phyloP scores from a whole-genome alignment of 169 alveolate genomes.

The Eimeria sp. region DNA sequence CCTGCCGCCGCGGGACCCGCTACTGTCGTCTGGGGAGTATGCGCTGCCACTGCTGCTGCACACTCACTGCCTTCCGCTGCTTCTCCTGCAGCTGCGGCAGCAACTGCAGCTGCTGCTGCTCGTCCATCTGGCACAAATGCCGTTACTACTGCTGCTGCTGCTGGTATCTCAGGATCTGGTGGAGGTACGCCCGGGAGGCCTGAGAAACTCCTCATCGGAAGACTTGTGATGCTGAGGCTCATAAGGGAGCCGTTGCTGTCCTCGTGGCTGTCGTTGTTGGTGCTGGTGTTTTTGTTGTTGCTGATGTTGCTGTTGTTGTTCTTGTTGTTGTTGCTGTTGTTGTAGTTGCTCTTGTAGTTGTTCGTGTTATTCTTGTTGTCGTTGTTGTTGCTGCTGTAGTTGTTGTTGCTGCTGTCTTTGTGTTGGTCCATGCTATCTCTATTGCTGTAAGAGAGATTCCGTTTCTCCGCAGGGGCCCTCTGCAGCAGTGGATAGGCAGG shows the following conservation, averaged over 20 bases:
- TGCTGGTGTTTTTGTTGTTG: background rate
- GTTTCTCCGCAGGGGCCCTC: background rate
- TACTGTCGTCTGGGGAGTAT: background rate
- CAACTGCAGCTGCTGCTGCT: slow-evolving; percentile 5
- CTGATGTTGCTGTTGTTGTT: background rate
- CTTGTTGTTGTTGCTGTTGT: background rate
- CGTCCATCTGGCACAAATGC: background rate
- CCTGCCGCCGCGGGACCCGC: background rate
- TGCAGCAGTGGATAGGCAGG: slow-evolving; percentile 18
- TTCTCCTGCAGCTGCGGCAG: background rate
- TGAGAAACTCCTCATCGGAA: background rate
- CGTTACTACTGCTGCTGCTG: background rate
- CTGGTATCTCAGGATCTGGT: background rate
- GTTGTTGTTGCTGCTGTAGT: background rate
- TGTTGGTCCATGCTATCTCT: too few species aligned
- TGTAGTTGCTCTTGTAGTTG: background rate
- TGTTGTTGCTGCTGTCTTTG: background rate
- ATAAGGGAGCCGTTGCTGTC: slow-evolving; percentile 4
- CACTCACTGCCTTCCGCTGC: background rate
- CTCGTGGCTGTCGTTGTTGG: background rate
- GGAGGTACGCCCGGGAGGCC: background rate
- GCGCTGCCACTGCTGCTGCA: background rate
- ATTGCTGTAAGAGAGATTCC: background rate
- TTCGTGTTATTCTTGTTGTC: background rate
- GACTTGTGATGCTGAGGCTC: slow-evolving; percentile 13